Evolutionary conservation across 495 filamentous ascomycete genomes (phyloP).

Genomic region (Rostrohypoxylon terebratum): DNA sequence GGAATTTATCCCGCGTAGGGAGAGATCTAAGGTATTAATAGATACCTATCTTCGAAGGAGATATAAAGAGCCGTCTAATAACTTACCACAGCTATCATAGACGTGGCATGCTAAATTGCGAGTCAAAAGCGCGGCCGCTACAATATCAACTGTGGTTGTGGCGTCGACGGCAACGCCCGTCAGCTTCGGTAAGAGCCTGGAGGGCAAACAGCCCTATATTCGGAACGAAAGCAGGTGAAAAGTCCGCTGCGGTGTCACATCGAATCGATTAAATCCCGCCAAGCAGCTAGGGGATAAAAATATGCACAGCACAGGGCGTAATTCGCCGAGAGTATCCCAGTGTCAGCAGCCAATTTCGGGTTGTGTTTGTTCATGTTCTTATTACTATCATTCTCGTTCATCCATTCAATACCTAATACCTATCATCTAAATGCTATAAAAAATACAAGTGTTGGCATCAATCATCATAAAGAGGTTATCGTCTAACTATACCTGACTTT

Average conservation of each 20-base stretch:
- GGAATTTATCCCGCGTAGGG: background rate
- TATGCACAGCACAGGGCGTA: background rate
- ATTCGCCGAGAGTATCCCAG: background rate
- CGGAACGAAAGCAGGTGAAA: background rate
- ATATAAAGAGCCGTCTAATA: background rate
- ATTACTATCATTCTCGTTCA: slow-evolving; percentile 7
- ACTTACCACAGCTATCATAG: background rate
- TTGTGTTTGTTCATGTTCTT: background rate
- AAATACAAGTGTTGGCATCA: slow-evolving; percentile 26
- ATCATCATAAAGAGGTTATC: slow-evolving; percentile 42
- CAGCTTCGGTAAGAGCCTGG: background rate
- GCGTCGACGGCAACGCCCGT: background rate
- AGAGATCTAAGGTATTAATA: background rate
- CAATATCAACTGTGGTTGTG: background rate
- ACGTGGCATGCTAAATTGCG: background rate
- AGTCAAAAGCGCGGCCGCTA: background rate
- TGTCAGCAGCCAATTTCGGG: background rate
- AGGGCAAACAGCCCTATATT: background rate
- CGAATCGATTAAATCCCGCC: background rate
- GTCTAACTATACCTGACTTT: slow-evolving; percentile 40
- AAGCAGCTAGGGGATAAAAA: background rate
- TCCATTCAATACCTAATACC: background rate
- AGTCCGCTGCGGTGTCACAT: background rate
- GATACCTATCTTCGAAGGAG: background rate
- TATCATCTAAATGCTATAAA: slow-evolving; percentile 2